phyloP scores from a whole-genome alignment of 805 yeast species.

The Saccharomyces jurei region DNA sequence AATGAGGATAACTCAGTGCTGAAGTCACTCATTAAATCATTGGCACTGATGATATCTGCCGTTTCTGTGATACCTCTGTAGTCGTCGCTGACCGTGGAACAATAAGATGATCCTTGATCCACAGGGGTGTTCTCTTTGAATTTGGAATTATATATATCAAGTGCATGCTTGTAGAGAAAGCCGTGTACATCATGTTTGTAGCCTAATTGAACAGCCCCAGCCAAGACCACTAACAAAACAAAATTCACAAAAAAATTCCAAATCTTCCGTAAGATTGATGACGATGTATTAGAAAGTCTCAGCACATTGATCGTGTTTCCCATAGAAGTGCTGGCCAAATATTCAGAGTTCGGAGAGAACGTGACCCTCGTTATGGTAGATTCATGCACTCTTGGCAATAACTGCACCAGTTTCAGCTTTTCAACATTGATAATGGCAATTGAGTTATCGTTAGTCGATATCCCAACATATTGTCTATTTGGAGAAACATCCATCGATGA shows the following conservation, averaged over 20 bases:
- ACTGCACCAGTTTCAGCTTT: slow-evolving; percentile 44
- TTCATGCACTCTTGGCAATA: slow-evolving; percentile 55
- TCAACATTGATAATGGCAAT: slow-evolving; percentile 46
- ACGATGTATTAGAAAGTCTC: slow-evolving; percentile 35
- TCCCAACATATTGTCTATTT: slow-evolving; percentile 31
- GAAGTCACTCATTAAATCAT: slow-evolving; percentile 8
- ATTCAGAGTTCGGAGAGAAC: slow-evolving; percentile 60
- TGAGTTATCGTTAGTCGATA: slow-evolving; percentile 53
- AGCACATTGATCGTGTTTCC: slow-evolving; percentile 64
- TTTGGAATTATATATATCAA: slow-evolving; percentile 13
- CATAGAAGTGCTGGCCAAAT: slow-evolving; percentile 67
- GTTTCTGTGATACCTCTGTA: slow-evolving; percentile 13
- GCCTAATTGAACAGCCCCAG: slow-evolving; percentile 17
- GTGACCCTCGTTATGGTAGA: slow-evolving; percentile 71
- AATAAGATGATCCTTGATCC: slow-evolving; percentile 9
- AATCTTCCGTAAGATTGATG: slow-evolving; percentile 17
- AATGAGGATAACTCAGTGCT: slow-evolving; percentile 4
- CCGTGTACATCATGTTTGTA: slow-evolving; percentile 21
- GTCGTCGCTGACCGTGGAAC: slow-evolving; percentile 12
- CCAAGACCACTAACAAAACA: slow-evolving; percentile 20
- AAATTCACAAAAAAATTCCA: slow-evolving; percentile 20
- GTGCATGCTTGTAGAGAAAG: slow-evolving; percentile 12
- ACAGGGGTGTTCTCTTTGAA: not conserved
- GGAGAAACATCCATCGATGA: slow-evolving; percentile 41
- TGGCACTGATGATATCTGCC: slow-evolving; percentile 14